phyloP scores from a whole-genome alignment of 2,329 filamentous ascomycete genomes.

The Aspergillus caelatus region DNA sequence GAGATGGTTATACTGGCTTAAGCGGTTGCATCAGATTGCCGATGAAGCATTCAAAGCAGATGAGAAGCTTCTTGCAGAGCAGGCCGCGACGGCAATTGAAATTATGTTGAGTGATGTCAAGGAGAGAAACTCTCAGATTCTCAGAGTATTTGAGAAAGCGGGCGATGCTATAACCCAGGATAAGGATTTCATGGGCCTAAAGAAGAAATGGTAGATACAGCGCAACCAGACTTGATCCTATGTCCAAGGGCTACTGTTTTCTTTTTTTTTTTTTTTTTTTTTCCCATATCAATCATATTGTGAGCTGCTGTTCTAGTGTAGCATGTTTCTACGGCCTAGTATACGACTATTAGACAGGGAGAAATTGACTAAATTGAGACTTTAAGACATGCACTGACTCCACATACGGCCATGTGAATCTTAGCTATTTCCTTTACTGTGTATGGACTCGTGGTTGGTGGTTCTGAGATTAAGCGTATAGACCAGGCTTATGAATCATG shows the following conservation, averaged over 20 bases:
- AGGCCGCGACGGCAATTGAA: constrained; percentile 22
- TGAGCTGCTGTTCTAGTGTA: background rate
- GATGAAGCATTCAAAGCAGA: constrained; percentile 22
- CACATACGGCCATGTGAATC: background rate
- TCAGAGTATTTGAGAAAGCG: constrained; percentile 14
- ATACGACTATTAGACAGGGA: background rate
- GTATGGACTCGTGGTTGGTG: too few species aligned
- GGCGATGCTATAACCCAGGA: constrained; percentile 5
- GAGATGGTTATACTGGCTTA: constrained; percentile 33
- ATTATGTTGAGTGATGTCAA: constrained; percentile 20
- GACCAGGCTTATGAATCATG: too few species aligned
- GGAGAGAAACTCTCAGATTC: constrained; percentile 21
- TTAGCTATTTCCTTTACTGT: background rate
- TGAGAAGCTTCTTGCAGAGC: constrained; percentile 23
- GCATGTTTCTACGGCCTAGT: background rate
- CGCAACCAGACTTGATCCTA: constrained; percentile 3
- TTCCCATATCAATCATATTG: constrained; percentile 5
- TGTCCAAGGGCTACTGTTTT: background rate
- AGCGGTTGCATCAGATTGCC: constrained; percentile 26
- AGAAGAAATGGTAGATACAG: constrained; percentile 1
- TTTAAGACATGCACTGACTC: background rate
- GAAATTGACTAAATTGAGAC: background rate
- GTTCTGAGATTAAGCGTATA: too few species aligned
- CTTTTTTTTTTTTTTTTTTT: constrained; percentile 2
- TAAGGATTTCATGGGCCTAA: constrained; percentile 2